Base-by-base conservation (phyloP, 2,329 filamentous ascomycete species). In the Aureobasidium musti region DNA sequence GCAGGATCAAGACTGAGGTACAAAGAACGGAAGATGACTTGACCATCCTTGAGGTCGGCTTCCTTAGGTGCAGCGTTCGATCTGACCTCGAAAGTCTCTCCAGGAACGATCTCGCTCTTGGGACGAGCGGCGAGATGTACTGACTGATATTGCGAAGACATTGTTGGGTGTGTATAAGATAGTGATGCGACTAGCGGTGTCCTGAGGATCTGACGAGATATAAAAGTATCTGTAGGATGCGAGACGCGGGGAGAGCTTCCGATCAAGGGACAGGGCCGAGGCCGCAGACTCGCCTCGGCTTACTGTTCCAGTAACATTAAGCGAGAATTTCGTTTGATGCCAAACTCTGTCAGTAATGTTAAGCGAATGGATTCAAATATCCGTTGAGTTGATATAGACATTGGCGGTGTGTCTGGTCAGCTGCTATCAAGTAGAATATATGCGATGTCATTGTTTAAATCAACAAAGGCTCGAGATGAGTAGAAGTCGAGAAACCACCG, bases 1-100 rank as follows among this genome's bases (percentile, higher is more conserved):
- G 82, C 83, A 3, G 83, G 83, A 72, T 85, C 83, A 65, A 84
- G 83, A 68, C 81, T 83, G 65, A 84, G 72, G 72, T 79, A 83
- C 33, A 79, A 73, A 2, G 76, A 73, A 71, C 83, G 80, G 68
- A 83, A 71, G 30, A 84, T 78, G 69, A 82, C 75, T 73, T 84
- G 76, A 67, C 77, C 73, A 43, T 77, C 67, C 37, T 74, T 72
- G 13, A 73, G 67, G 26, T 65, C 61, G 10, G 61, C 56, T 23
- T 54, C 61, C 30, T 65, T 56, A 1, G 72, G 71, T 2, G 68
- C 68, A 14, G 63, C 50, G 52, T 72, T 68, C 23, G 67, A 35
- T 65, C 70, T 68, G 50, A 70, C 49, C 39, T 65, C 68, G 63
- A 73, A 73, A 11, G 72, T 73, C 39, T 71, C 68, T 11, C 61